Evolutionary conservation across 2,329 filamentous ascomycete genomes (phyloP), one percentile per base, ranked within the genome.

Genomic region (Paecilomyces sp.): DNA sequence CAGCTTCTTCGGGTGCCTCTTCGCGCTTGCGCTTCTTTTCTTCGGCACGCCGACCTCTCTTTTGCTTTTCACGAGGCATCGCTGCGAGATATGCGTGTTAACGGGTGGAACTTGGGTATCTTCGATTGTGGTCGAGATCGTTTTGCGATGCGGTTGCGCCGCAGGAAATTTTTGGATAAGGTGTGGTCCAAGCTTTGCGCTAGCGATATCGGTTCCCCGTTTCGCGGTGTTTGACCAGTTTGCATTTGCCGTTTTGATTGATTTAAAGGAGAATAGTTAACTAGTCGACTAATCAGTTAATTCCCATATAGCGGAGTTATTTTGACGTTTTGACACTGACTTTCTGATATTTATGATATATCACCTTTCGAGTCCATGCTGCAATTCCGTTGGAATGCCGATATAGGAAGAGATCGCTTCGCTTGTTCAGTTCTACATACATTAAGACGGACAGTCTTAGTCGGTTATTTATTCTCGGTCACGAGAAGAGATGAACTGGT

Each of bases 31-130:
- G 62, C 30, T 73, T 71, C 55, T 77, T 77, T 18, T 75, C 69
- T 51, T 77, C 74, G 36, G 76, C 76, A 25, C 77, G 70, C 41
- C 78, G 74, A 57, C 78, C 78, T 70, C 78, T 72, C 61, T 79
- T 80, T 60, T 79, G 75, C 64, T 77, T 74, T 63, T 78, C 77
- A 53, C 77, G 76, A 63, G 78, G 78, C 78, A 80, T 80, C 57
- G 55, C 61, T 28, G 54, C 11, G 4, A 25, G n/a, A 33, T 6
- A 36, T 12, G 52, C 22, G 1, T 28, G 22, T 28, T n/a, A 24
- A 9, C 7, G 36, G 41, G 41, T 47, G 41, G 31, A 47, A 18
- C n/a, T 9, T 18, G 41, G 41, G 41, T 18, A 47, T 47, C 3
- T 47, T 18, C n/a, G 41, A 47, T 47, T 47, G n/a, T 47, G n/a